Base-by-base conservation (phyloP, 139 green algal genomes). In the Tetraselmis chui region DNA sequence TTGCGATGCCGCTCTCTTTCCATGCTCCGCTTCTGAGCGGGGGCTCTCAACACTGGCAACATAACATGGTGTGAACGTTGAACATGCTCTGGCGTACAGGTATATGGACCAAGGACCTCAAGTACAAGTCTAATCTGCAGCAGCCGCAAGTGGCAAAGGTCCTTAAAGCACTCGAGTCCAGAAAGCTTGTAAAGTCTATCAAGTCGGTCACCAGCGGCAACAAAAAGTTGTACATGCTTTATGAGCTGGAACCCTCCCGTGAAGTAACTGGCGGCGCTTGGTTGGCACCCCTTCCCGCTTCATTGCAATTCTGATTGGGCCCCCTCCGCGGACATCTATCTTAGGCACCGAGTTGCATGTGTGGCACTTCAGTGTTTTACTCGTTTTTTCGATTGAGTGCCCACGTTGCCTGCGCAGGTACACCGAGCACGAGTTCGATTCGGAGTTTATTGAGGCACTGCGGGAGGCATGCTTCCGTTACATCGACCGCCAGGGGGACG, bases 251-350 rank as follows among this genome's bases (percentile, higher is more conserved):
- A 83, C 95, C 96, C 1, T 90, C 88, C 30, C 81, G 89, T 5
- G 95, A 99, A 83, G 91, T 99, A 58, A 99, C 96, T 22, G 96
- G 96, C 23, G 96, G 96, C 2, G 93, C 95, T 26, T 98, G 95
- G 93, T 96, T 78, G 29, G 87, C 79, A 0, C 25, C n/a, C n/a
- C n/a, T n/a, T n/a, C n/a, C n/a, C n/a, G n/a, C n/a, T n/a, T n/a
- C n/a, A n/a, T n/a, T n/a, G n/a, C n/a, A n/a, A n/a, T n/a, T n/a
- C n/a, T n/a, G n/a, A n/a, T n/a, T n/a, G n/a, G n/a, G n/a, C n/a
- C n/a, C n/a, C n/a, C n/a, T n/a, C n/a, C n/a, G n/a, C n/a, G n/a
- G n/a, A n/a, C n/a, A n/a, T n/a, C n/a, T n/a, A n/a, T n/a, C n/a
- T n/a, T n/a, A n/a, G n/a, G n/a, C n/a, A n/a, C n/a, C n/a, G 28